Conservation (phyloP, 257 asterid species). For the Verbena officinalis region DNA sequence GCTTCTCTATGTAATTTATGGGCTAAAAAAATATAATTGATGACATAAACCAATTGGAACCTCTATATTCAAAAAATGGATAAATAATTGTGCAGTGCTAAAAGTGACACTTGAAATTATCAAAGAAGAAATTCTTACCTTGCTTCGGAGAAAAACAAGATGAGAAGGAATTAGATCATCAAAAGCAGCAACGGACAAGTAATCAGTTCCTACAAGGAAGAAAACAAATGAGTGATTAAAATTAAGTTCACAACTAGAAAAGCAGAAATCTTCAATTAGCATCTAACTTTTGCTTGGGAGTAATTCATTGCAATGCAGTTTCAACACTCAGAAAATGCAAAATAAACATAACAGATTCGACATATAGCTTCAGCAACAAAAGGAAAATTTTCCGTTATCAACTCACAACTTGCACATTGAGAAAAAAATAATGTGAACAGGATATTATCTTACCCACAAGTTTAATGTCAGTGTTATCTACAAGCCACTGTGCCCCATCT, state of each 20-base stretch:
- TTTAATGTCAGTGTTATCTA: conserved; percentile 91
- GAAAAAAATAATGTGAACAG: not conserved
- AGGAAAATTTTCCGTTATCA: conserved; percentile 3
- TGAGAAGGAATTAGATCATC: conserved; percentile 78
- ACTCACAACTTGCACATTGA: not conserved
- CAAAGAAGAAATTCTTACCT: conserved; percentile 52
- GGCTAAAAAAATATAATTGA: not conserved
- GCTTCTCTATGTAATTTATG: not conserved
- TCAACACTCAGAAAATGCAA: not conserved
- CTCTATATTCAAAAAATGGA: not conserved
- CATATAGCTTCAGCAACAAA: not conserved
- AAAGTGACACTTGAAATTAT: not conserved
- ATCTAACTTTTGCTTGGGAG: not conserved
- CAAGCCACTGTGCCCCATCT: conserved; percentile 96
- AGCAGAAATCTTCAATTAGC: not conserved
- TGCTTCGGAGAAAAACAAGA: conserved; percentile 75
- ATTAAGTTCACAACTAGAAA: conserved; percentile 13
- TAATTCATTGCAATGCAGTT: not conserved
- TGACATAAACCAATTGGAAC: not conserved
- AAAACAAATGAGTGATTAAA: conserved; percentile 20
- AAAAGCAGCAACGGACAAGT: conserved; percentile 95
- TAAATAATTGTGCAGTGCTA: not conserved
- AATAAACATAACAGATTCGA: not conserved
- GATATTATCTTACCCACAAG: conserved; percentile 70
- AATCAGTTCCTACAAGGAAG: conserved; percentile 70